phyloP scores from a whole-genome alignment of 23 red algal species.

The Agarophyton chilense region DNA sequence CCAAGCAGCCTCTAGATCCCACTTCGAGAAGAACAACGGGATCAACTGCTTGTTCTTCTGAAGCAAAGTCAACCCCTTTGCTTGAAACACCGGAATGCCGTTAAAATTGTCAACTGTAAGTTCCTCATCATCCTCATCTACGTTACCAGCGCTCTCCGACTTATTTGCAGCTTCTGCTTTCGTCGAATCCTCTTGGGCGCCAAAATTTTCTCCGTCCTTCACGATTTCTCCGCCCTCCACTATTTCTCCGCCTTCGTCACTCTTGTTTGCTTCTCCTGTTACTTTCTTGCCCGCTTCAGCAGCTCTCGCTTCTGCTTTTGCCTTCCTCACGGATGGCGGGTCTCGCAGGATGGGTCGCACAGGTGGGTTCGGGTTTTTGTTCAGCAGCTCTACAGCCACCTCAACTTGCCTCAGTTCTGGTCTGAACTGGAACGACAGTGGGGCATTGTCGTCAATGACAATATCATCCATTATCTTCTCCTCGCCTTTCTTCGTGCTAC shows the following conservation, averaged over 20 bases:
- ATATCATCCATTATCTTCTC: constrained; percentile 53
- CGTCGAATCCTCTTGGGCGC: too few relatives aligned
- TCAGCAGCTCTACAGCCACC: constrained; percentile 72
- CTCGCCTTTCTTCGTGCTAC: neutral
- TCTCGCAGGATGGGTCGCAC: constrained; percentile 63
- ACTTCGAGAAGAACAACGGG: constrained; percentile 97
- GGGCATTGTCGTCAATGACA: constrained; percentile 66
- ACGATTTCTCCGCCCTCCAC: neutral
- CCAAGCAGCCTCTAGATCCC: constrained; percentile 93
- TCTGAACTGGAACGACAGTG: constrained; percentile 93
- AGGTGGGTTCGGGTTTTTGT: constrained; percentile 70
- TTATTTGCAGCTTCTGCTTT: too few relatives aligned
- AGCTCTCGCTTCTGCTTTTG: constrained; percentile 65
- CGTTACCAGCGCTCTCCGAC: neutral
- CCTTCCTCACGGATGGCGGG: constrained; percentile 68
- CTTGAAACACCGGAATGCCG: constrained; percentile 99
- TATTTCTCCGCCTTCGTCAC: constrained; percentile 14
- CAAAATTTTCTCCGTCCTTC: constrained; percentile 8
- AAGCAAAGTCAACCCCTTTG: constrained; percentile 92
- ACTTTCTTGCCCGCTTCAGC: constrained; percentile 44
- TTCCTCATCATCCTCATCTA: constrained; percentile 81
- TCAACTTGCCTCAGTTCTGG: constrained; percentile 88
- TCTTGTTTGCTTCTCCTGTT: neutral
- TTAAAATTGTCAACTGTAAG: constrained; percentile 99
- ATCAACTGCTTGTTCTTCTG: constrained; percentile 91